These are phyloP conservation scores for Omphalotus olearius DNA, from an alignment of 1,284 basidiomycete species.

Conservation along the genomic window DNA sequence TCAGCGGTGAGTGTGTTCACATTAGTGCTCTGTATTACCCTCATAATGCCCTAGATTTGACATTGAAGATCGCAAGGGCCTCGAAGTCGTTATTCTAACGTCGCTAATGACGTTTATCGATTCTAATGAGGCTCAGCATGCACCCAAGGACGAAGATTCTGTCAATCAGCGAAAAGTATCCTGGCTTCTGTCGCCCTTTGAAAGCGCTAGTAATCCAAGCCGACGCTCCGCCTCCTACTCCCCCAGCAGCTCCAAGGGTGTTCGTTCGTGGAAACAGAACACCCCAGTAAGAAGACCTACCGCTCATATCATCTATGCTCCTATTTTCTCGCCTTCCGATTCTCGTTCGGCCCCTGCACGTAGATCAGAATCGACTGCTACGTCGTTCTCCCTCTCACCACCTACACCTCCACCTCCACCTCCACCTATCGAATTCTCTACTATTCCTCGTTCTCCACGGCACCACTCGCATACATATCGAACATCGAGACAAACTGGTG, in stretches of 20 bases:
- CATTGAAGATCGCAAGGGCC: slow-evolving; percentile 75
- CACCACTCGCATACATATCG: neutral
- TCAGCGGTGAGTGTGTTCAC: slow-evolving; percentile 46
- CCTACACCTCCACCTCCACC: slow-evolving; percentile 29
- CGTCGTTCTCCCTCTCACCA: neutral
- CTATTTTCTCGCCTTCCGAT: neutral
- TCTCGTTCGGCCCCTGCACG: neutral
- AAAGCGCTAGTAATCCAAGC: neutral
- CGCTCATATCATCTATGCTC: neutral
- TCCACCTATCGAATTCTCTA: slow-evolving; percentile 33
- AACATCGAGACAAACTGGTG: slow-evolving; percentile 40
- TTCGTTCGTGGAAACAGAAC: neutral
- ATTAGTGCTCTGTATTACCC: neutral
- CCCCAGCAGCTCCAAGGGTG: neutral
- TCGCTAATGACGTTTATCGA: slow-evolving; percentile 76
- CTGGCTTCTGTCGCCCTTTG: slow-evolving; percentile 7
- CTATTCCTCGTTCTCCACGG: slow-evolving; percentile 32
- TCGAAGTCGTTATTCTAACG: slow-evolving; percentile 77
- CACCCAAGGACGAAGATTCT: slow-evolving; percentile 20
- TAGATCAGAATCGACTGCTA: neutral
- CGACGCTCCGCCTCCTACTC: no score
- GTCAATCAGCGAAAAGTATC: slow-evolving; percentile 7
- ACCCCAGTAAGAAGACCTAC: neutral
- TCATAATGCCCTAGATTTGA: slow-evolving; percentile 61
- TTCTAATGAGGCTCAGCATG: slow-evolving; percentile 53